Evolutionary conservation across 306 rosid genomes (phyloP).

Genomic region (Casuarina cunninghamiana): DNA sequence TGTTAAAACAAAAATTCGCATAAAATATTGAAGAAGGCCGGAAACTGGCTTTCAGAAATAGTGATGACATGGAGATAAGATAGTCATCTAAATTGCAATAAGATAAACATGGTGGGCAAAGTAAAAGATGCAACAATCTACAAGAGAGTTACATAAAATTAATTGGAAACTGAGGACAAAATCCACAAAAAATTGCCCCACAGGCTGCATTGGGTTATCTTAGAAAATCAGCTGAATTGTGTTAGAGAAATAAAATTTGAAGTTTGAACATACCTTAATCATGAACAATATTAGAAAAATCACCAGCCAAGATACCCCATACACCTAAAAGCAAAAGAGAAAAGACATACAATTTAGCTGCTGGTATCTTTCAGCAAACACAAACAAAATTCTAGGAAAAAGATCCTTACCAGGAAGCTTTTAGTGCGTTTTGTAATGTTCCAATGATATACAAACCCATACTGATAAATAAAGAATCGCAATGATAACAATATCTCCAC

Average conservation of each 20-base stretch:
- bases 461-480: conserved; percentile 95
- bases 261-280: conserved; percentile 71
- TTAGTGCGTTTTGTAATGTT: conserved; percentile 51
- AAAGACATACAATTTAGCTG: too few relatives aligned
- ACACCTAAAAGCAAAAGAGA: too few relatives aligned
- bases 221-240: background rate
- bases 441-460: conserved; percentile 91
- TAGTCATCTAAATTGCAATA: background rate
- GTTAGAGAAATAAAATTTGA: background rate
- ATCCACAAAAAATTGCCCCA: too few relatives aligned
- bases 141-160: background rate
- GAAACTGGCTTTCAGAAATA: background rate
- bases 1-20: background rate
- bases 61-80: background rate
- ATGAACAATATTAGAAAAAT: conserved; percentile 76
- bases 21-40: background rate
- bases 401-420: conserved; percentile 83
- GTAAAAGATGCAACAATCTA: background rate
- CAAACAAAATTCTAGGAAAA: too few relatives aligned
- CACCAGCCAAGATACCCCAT: conserved; percentile 99
- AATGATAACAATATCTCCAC: conserved; percentile 76
- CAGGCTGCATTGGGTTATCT: background rate
- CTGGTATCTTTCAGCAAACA: too few relatives aligned
- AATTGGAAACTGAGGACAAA: too few relatives aligned
- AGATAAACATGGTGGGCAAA: background rate